Evolutionary conservation across 2,329 filamentous ascomycete genomes (phyloP), one percentile per base, ranked within the genome.

Genomic region (Hypoxylon sp.): DNA sequence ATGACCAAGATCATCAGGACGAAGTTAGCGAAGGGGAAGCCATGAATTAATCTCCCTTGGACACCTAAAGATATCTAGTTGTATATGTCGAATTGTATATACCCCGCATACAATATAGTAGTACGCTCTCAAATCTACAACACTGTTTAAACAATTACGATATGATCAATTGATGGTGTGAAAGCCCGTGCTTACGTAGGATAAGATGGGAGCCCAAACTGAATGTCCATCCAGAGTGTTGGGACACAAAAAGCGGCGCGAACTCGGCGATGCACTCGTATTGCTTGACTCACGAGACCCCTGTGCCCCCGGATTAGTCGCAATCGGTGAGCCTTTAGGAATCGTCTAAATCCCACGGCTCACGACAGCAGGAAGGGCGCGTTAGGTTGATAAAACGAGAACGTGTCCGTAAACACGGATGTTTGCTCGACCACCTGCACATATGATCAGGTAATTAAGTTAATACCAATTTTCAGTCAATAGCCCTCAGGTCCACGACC

Each of bases 91-190:
- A 19, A 28, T 45, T 63, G 50, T 67, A 51, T 63, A 66, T 53
- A 45, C 21, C 45, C 25, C 28, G 34, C 28, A 30, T 63, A 53
- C 60, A 56, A 63, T 60, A 30, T 51, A 52, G 43, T 45, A 50
- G 30, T 14, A 63, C 5, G 28, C 28, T 56, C 49, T 60, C 49
- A 21, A 56, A 63, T 55, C 53, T 59, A 32, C 45, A 61, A 65
- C 61, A 17, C 41, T 19, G 34, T 9, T 41, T 59, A 30, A n/a
- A 52, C 63, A 34, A 28, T 41, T 19, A 28, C 43, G 13, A 30
- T 10, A 13, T 10, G 17, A 23, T n/a, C 30, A 17, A 46, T 19
- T 13, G 25, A 32, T 17, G 9, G 9, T 43, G 17, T 19, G 21
- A 7, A 21, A 43, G 2, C 38, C 17, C 17, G 38, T 6, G 38